phyloP scores from a whole-genome alignment of 257 asterid species.

The Mentha longifolia region DNA sequence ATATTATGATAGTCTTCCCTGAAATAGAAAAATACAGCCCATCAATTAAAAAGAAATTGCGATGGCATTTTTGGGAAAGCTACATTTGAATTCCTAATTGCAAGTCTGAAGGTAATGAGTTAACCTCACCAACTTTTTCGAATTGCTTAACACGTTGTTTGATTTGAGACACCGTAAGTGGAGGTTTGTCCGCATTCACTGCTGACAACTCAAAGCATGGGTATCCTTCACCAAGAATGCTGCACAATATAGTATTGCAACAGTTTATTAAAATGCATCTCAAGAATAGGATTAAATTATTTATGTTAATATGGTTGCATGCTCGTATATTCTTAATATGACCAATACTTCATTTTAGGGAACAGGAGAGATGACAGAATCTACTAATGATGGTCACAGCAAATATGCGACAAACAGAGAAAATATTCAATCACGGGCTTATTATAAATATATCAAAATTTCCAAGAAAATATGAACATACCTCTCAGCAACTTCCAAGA shows the following conservation, averaged over 20 bases:
- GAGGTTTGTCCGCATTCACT: slow-evolving; percentile 96
- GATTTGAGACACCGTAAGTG: slow-evolving; percentile 71
- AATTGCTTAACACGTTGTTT: slow-evolving; percentile 81
- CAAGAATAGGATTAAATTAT: not conserved
- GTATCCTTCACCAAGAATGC: slow-evolving; percentile 87
- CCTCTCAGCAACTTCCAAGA: slow-evolving; percentile 88
- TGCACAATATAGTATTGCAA: slow-evolving; percentile 47
- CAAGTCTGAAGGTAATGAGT: slow-evolving; percentile 26
- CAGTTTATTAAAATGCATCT: slow-evolving; percentile 12
- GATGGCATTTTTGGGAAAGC: not conserved
- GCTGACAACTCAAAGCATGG: slow-evolving; percentile 97
- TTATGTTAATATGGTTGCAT: slow-evolving; percentile 11
- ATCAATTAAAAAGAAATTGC: slow-evolving; percentile 11
- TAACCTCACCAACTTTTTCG: slow-evolving; percentile 77
- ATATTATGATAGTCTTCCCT: slow-evolving; percentile 86
- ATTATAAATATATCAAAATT: slow-evolving; percentile 15
- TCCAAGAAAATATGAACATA: slow-evolving; percentile 37
- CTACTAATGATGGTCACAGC: not conserved
- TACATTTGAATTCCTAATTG: slow-evolving; percentile 22
- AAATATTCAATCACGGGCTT: not conserved
- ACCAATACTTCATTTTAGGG: slow-evolving; percentile 4
- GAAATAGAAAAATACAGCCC: slow-evolving; percentile 38
- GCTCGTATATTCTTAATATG: slow-evolving; percentile 7
- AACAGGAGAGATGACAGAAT: not conserved
- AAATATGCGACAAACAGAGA: too few species aligned